Conservation (phyloP, 78 protist genomes). For the Guillardia theta region DNA sequence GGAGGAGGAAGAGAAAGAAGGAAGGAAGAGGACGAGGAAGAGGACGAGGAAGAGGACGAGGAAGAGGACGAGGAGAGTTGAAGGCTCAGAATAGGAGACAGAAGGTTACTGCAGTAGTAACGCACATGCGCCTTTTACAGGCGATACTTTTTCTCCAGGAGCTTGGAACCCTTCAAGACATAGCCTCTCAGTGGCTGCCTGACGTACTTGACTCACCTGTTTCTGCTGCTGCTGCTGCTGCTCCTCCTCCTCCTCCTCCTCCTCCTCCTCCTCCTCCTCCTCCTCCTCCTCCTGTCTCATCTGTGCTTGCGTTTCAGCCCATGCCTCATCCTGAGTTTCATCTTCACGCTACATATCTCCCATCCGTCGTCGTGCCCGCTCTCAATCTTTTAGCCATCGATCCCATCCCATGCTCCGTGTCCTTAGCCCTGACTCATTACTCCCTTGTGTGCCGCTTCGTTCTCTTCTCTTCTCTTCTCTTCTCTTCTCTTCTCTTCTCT, state of each 20-base stretch:
- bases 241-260: background rate
- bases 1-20: too few species aligned
- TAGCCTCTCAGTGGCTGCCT: too few species aligned
- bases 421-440: background rate
- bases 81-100: too few species aligned
- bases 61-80: too few species aligned
- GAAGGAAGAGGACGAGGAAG: too few species aligned
- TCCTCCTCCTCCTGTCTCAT: background rate
- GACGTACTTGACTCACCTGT: too few species aligned
- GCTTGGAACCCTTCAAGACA: too few species aligned
- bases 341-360: background rate
- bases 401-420: background rate
- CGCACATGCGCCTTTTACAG: too few species aligned
- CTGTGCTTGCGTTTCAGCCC: background rate
- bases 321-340: background rate
- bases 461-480: background rate
- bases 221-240: too few species aligned
- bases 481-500: background rate
- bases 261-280: background rate
- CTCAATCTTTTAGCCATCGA: background rate
- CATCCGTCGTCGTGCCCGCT: background rate
- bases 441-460: background rate
- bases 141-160: too few species aligned
- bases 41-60: too few species aligned
- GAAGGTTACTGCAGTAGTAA: too few species aligned